A percentile compares a stretch with the other conserved stretches of the same genome.
These are phyloP conservation scores for Cucumis variabilis DNA, from an alignment of 331 rosid genomes.

Conservation along the genomic window DNA sequence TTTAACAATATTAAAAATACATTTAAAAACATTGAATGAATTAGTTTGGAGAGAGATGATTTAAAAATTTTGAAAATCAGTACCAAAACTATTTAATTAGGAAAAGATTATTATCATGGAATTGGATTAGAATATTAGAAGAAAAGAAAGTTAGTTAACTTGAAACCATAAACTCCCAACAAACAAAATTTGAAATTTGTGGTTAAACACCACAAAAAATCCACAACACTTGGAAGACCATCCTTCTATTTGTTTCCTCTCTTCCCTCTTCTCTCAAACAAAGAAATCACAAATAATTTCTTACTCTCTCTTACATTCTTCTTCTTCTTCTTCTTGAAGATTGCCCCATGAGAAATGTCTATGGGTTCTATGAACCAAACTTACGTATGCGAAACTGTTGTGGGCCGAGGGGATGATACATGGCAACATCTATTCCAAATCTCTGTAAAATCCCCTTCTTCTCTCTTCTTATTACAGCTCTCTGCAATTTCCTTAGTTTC, in stretches of 20 bases:
- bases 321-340: not conserved
- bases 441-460: slow-evolving; percentile 47
- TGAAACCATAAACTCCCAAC: slow-evolving; percentile 16
- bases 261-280: not conserved
- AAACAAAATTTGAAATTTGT: slow-evolving; percentile 20
- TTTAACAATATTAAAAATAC: too few relatives aligned
- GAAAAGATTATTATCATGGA: not conserved
- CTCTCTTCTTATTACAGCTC: slow-evolving; percentile 62
- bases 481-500: slow-evolving; percentile 46
- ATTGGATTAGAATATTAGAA: not conserved
- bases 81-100: too few relatives aligned
- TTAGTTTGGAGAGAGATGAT: too few relatives aligned
- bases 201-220: not conserved
- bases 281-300: slow-evolving; percentile 20
- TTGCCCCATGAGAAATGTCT: not conserved
- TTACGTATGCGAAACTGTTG: slow-evolving; percentile 52
- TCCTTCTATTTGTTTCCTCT: slow-evolving; percentile 11
- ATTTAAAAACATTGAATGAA: too few relatives aligned
- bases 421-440: slow-evolving; percentile 27
- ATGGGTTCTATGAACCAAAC: slow-evolving; percentile 32
- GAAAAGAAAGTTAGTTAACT: not conserved
- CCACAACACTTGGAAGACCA: slow-evolving; percentile 29
- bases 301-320: not conserved
- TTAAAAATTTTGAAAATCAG: too few relatives aligned
- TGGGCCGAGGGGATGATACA: not conserved